phyloP scores from a whole-genome alignment of 306 rosid genomes.

The Herpetospermum pedunculosum region DNA sequence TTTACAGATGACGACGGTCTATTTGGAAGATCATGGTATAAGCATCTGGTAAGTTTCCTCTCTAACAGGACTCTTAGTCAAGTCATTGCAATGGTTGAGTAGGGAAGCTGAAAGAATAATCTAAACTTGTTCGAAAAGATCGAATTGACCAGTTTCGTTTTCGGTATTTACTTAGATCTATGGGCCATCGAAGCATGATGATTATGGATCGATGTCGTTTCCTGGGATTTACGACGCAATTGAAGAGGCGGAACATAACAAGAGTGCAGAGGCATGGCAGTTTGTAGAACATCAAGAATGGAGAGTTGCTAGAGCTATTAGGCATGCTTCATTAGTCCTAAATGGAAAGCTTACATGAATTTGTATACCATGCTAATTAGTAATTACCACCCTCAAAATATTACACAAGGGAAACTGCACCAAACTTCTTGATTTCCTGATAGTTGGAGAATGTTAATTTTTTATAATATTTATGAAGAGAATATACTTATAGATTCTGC shows the following conservation, averaged over 20 bases:
- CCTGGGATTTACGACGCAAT: constrained; percentile 48
- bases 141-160: neutral
- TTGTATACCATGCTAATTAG: neutral
- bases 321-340: constrained; percentile 39
- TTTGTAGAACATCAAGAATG: constrained; percentile 53
- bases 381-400: neutral
- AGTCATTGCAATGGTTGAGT: neutral
- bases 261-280: constrained; percentile 43
- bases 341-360: constrained; percentile 39
- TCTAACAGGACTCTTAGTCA: neutral
- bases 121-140: neutral
- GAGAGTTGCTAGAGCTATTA: constrained; percentile 57
- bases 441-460: too few relatives aligned
- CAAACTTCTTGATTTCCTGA: neutral
- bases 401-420: neutral
- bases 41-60: constrained; percentile 51
- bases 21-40: constrained; percentile 49
- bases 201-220: constrained; percentile 45
- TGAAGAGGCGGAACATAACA: constrained; percentile 24
- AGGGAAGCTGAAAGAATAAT: neutral
- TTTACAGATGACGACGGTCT: constrained; percentile 64
- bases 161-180: constrained; percentile 34
- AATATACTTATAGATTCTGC: too few relatives aligned
- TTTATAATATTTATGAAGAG: too few relatives aligned
- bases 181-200: constrained; percentile 50